Evolutionary conservation across 352 stramenopile genomes (phyloP).

Genomic region (Phytopythium chamaehyphon): DNA sequence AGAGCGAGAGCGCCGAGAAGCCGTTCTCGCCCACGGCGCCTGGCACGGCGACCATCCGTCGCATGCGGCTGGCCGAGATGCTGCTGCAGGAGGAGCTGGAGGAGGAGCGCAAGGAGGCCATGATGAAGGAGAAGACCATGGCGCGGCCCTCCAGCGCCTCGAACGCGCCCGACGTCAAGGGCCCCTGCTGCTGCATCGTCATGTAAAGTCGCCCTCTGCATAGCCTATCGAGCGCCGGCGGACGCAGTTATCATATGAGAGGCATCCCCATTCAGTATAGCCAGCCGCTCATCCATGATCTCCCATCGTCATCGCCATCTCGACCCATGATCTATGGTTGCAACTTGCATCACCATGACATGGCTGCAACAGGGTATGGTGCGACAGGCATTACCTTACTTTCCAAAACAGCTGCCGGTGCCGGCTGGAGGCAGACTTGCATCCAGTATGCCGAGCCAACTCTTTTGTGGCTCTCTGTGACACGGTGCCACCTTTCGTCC

Average conservation of each 20-base stretch:
- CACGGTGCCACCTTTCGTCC: too few species aligned
- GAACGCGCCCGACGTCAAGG: slow-evolving; percentile 19
- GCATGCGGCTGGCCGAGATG: slow-evolving; percentile 62
- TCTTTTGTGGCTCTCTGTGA: slow-evolving; percentile 1
- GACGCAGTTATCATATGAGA: too few species aligned
- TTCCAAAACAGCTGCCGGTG: background rate
- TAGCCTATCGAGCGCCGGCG: background rate
- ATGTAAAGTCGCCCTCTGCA: slow-evolving; percentile 30
- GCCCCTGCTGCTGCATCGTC: slow-evolving; percentile 57
- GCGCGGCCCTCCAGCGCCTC: slow-evolving; percentile 26
- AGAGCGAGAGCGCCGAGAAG: slow-evolving; percentile 34
- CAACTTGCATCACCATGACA: background rate
- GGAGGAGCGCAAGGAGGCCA: slow-evolving; percentile 44
- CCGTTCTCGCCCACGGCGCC: slow-evolving; percentile 67
- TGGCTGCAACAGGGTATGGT: background rate
- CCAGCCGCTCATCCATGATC: too few species aligned
- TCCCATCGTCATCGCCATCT: too few species aligned
- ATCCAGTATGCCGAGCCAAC: background rate
- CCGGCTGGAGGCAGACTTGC: background rate
- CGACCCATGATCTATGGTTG: too few species aligned
- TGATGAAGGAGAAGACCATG: slow-evolving; percentile 50
- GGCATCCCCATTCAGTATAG: too few species aligned
- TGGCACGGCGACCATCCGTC: slow-evolving; percentile 50
- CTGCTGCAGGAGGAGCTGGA: slow-evolving; percentile 58
- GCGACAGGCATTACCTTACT: background rate